Evolutionary conservation across 2,329 filamentous ascomycete species (phyloP), one percentile per base, ranked within the genome.

Genomic region (Ciborinia camelliae): DNA sequence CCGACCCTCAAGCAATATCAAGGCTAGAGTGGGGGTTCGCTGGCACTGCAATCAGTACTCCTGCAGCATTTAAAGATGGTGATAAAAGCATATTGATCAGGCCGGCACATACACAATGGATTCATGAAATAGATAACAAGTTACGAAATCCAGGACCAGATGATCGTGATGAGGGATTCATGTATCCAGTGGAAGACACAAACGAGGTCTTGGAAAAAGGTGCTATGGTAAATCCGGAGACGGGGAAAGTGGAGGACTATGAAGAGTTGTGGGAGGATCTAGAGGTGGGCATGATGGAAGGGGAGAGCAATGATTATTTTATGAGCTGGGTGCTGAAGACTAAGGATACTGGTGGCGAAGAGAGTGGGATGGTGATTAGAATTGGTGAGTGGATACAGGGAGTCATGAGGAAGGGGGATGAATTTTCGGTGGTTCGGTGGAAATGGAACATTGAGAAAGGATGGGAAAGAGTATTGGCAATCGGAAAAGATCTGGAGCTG

Each of bases 251-350:
- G 28, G 70, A 70, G 30, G 68, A 68, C 4, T 77, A 76, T 64
- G 68, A 76, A 63, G 75, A 77, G 64, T 68, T 72, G 20, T 77
- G 75, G 75, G 66, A 70, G 47, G 75, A 76, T 69, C 39, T 73
- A 8, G 67, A 69, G 23, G 26, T 63, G 43, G 48, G 30, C 15
- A 43, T 45, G 43, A 7, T 62, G 7, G 43, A 35, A 23, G 52
- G 51, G 14, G 48, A 60, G 26, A 62, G 68, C 18, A 64, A 45
- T 20, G n/a, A 64, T 48, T 57, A 39, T 14, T 59, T 47, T 23
- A 61, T 41, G 59, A 68, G 68, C 43, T 72, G 69, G 70, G 69
- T 70, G n/a, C 28, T 69, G 50, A 70, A 55, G 20, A 57, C 50
- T 18, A 64, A 65, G 18, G 63, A 61, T 39, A 53, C 45, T 23